phyloP scores from a whole-genome alignment of 441 rosid genomes.

The Viola pubescens region DNA sequence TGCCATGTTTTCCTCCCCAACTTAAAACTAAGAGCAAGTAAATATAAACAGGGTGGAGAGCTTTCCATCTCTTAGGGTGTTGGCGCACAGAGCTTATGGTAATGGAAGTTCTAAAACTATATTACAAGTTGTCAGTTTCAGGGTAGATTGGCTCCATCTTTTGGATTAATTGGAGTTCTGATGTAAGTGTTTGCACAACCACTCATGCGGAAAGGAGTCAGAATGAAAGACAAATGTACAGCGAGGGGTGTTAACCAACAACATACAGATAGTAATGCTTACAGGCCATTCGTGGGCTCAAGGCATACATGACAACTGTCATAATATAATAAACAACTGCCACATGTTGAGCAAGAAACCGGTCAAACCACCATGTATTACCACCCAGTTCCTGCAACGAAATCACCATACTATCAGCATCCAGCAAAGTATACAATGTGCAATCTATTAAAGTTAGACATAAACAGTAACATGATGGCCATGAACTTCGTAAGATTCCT shows the following conservation, averaged over 20 bases:
- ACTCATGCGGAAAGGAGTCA: no score
- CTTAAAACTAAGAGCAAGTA: no score
- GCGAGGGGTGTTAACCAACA: no score
- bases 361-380: constrained; percentile 90
- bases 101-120: not conserved
- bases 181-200: no score
- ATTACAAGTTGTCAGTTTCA: not conserved
- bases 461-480: no score
- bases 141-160: not conserved
- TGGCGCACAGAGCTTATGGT: not conserved
- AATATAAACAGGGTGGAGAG: no score
- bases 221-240: no score
- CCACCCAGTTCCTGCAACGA: constrained; percentile 85
- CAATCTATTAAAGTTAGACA: no score
- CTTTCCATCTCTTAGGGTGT: no score
- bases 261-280: constrained; percentile 27
- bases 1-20: no score
- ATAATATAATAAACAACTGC: constrained; percentile 73
- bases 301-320: constrained; percentile 74
- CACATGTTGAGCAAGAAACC: constrained; percentile 73
- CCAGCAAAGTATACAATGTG: not conserved
- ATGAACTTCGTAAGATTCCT: no score
- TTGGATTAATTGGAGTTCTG: not conserved
- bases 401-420: constrained; percentile 12
- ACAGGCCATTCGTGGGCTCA: constrained; percentile 99